phyloP scores from a whole-genome alignment of 352 stramenopile species.

The Pythium vanterpoolii region DNA sequence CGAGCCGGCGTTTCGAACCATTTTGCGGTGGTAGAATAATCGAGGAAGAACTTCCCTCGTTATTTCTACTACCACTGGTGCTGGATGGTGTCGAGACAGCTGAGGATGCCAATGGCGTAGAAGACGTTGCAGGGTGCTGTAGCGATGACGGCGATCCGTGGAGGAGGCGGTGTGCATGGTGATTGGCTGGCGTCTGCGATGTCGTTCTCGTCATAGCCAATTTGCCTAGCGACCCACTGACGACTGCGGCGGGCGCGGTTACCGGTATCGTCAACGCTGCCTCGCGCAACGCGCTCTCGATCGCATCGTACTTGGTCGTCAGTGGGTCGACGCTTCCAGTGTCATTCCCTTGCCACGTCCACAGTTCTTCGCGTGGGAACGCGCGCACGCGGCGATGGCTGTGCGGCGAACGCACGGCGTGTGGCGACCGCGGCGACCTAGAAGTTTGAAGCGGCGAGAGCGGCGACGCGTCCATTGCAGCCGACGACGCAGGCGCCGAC shows the following conservation, averaged over 20 bases:
- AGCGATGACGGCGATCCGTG: not conserved
- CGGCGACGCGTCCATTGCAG: not conserved
- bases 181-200: not conserved
- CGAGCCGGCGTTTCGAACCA: conserved; percentile 21
- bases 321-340: not conserved
- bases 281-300: conserved; percentile 58
- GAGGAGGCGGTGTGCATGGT: not conserved
- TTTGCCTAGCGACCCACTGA: not conserved
- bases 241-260: not conserved
- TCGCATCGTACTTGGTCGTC: conserved; percentile 31
- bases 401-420: conserved; percentile 4
- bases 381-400: conserved; percentile 12
- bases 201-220: not conserved
- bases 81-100: not conserved
- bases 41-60: conserved; percentile 4
- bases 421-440: not conserved
- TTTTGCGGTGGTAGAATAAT: not conserved
- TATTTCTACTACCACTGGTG: no score
- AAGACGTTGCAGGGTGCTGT: not conserved
- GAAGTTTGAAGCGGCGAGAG: not conserved
- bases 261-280: conserved; percentile 27
- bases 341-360: conserved; percentile 39
- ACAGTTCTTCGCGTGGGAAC: conserved; percentile 60
- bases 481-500: not conserved
- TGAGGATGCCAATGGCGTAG: conserved; percentile 1